Evolutionary conservation across 495 filamentous ascomycete species (phyloP), one percentile per base, ranked within the genome.

Genomic region (Parathielavia hyrcaniae): DNA sequence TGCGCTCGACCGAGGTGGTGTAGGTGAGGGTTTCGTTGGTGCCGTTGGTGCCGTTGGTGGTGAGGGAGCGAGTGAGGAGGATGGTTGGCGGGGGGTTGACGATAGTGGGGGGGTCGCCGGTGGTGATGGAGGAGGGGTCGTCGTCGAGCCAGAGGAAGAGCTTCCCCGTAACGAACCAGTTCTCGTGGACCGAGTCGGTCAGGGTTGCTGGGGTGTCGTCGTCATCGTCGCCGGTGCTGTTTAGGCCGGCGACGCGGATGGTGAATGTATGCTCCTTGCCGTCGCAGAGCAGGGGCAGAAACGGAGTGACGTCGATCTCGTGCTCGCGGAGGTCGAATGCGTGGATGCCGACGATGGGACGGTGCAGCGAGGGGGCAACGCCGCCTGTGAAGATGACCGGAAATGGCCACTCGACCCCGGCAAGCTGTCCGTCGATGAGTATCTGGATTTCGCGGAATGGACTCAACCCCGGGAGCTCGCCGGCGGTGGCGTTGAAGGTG

Each of bases 361-460:
- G 77, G 85, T 91, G 95, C 34, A 95, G 79, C 0, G 83, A 83
- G 1, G 91, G 91, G 2, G 84, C 85, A 1, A 96, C 81, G 4
- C 91, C 91, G 6, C 91, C 90, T 6, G 90, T 95, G 61, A 95
- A 96, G 38, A 95, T 89, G 32, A 91, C 76, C 0, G 89, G 87
- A 58, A 92, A 93, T 5, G 91, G 90, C 88, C 87, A 95, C 8
- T 82, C 78, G 5, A 93, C 87, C 0, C 90, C 90, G 16, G 88
- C 87, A 9, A 93, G 71, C 34, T 77, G 75, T 2, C 81, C 87
- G 64, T 96, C 87, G 57, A 95, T 87, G 41, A 84, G 79, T 2
- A 95, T 72, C 60, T 95, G 88, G 9, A 95, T 77, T 68, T 96
- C 91, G 10, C 90, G 82, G 66, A 90, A 95, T 0, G 89, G 88